Conservation (phyloP, 2,329 filamentous ascomycete genomes). For the Cordyceps militaris region DNA sequence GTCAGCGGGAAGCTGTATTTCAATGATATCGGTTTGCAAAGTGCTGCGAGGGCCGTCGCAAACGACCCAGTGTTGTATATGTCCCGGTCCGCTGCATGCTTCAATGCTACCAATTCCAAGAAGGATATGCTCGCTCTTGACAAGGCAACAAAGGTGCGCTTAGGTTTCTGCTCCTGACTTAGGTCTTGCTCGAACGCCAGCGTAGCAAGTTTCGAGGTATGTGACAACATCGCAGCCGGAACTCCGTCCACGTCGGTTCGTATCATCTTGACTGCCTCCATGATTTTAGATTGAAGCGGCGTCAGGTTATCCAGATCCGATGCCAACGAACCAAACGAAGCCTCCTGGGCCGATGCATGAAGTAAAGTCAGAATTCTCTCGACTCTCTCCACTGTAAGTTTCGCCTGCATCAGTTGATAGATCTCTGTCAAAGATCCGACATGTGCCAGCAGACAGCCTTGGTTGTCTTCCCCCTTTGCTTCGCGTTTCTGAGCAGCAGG, state of each 20-base stretch:
- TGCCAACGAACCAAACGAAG: slow-evolving; percentile 59
- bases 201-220: slow-evolving; percentile 63
- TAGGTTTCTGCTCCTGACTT: slow-evolving; percentile 31
- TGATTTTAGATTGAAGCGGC: slow-evolving; percentile 60
- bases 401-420: slow-evolving; percentile 63
- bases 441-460: slow-evolving; percentile 81
- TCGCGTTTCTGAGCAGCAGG: slow-evolving; percentile 37
- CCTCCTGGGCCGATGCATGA: slow-evolving; percentile 62
- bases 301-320: slow-evolving; percentile 69
- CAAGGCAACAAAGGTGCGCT: slow-evolving; percentile 81
- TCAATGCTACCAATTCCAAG: slow-evolving; percentile 52
- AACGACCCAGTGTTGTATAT: slow-evolving; percentile 66
- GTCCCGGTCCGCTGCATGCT: slow-evolving; percentile 54
- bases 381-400: slow-evolving; percentile 56
- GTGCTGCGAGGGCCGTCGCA: slow-evolving; percentile 54
- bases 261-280: slow-evolving; percentile 61
- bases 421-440: slow-evolving; percentile 68
- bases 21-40: slow-evolving; percentile 62
- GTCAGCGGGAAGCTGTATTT: slow-evolving; percentile 74
- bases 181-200: slow-evolving; percentile 54
- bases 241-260: slow-evolving; percentile 58
- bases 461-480: slow-evolving; percentile 53
- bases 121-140: slow-evolving; percentile 75
- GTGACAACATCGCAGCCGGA: slow-evolving; percentile 59
- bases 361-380: slow-evolving; percentile 65